Evolutionary conservation across 768 basidiomycete species (phyloP).

Genomic region (Wakefieldia striispora): DNA sequence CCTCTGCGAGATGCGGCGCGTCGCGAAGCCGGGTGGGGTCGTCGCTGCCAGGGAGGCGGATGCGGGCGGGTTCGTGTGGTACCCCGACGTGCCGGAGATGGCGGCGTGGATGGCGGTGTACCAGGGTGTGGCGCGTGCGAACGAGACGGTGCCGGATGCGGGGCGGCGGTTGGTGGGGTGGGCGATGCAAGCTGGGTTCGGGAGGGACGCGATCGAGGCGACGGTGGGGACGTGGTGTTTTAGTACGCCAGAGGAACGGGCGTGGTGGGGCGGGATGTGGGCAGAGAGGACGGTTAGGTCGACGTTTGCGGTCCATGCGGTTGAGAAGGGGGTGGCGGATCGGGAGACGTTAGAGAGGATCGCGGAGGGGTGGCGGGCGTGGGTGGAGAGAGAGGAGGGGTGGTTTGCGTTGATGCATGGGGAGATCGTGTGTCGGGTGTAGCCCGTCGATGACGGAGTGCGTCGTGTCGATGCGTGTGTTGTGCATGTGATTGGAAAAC

Average conservation of each 20-base stretch:
- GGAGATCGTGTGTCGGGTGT: conserved; percentile 31
- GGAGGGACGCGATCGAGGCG: conserved; percentile 24
- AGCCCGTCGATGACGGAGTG: no score
- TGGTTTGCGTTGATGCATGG: conserved; percentile 35
- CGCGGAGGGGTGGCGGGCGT: conserved; percentile 26
- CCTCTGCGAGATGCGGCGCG: conserved; percentile 47
- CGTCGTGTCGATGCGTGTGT: no score
- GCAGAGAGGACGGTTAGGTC: conserved; percentile 37
- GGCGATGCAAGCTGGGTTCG: conserved; percentile 38
- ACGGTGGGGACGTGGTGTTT: conserved; percentile 37
- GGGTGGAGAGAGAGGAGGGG: conserved; percentile 32
- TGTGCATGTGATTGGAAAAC: no score
- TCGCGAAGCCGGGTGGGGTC: conserved; percentile 44
- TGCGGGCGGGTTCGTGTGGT: conserved; percentile 33
- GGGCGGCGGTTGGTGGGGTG: conserved; percentile 38
- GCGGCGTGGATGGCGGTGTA: conserved; percentile 22
- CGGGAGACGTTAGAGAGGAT: conserved; percentile 24
- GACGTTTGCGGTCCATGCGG: conserved; percentile 30
- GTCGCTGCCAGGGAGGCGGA: conserved; percentile 46
- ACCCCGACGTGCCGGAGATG: conserved; percentile 35
- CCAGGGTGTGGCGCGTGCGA: conserved; percentile 22
- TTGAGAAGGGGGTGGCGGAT: conserved; percentile 26
- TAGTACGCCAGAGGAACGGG: conserved; percentile 34
- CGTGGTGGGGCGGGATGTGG: conserved; percentile 40
- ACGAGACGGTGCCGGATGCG: conserved; percentile 39